phyloP scores from a whole-genome alignment of 2,329 filamentous ascomycete genomes.

The Alternaria gansuensis region DNA sequence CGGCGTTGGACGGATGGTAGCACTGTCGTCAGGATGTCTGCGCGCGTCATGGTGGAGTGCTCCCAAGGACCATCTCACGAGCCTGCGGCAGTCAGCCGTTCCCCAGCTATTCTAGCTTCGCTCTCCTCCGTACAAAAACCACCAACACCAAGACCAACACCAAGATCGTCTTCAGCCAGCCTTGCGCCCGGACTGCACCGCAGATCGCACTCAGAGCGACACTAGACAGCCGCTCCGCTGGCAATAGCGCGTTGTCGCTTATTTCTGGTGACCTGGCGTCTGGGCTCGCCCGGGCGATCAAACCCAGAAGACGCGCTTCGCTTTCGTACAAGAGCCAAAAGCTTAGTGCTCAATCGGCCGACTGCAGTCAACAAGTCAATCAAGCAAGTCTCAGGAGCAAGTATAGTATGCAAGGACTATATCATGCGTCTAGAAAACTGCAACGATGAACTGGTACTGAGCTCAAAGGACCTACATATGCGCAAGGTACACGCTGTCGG shows the following conservation, averaged over 20 bases:
- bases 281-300: background rate
- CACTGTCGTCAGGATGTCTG: background rate
- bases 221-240: slow-evolving; percentile 2
- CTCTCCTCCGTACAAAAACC: background rate
- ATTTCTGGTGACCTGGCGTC: background rate
- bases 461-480: background rate
- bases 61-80: background rate
- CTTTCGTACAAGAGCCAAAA: background rate
- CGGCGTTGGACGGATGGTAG: background rate
- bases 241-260: slow-evolving; percentile 9
- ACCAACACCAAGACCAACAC: slow-evolving; percentile 2
- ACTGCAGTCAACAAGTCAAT: background rate
- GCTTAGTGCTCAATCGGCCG: background rate
- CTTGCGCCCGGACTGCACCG: slow-evolving; percentile 1
- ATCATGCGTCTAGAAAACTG: background rate
- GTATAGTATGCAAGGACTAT: slow-evolving; percentile 1
- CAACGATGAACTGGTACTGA: background rate
- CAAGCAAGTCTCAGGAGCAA: background rate
- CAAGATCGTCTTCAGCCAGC: slow-evolving; percentile 11
- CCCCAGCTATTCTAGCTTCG: background rate
- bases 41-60: background rate
- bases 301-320: background rate
- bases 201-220: background rate
- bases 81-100: background rate
- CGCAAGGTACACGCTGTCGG: background rate